A percentile compares a stretch with the other conserved stretches of the same genome.
Conservation (phyloP, 805 yeast genomes). For the Peterozyma toletana region DNA sequence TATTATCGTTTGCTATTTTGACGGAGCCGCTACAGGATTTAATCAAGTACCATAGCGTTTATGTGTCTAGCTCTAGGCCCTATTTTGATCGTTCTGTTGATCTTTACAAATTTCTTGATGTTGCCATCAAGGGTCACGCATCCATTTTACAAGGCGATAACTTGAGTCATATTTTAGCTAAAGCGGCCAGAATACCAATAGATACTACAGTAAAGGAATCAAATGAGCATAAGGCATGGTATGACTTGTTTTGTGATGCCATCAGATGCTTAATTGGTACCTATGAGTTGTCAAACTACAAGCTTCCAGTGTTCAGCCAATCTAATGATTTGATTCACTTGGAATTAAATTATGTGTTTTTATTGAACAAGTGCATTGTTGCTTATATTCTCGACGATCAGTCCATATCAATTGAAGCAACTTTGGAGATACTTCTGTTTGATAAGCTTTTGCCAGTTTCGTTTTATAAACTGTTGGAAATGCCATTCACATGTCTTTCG, state of each 20-base stretch:
- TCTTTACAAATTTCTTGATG: constrained; percentile 1
- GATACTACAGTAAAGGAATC: no score
- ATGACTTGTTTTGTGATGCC: neutral
- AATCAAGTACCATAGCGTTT: constrained; percentile 17
- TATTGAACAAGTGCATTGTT: constrained; percentile 5
- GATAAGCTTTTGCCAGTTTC: no score
- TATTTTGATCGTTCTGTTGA: neutral
- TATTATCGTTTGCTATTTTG: constrained; percentile 31
- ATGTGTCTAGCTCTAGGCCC: constrained; percentile 10
- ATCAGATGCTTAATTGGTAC: constrained; percentile 5
- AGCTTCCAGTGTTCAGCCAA: neutral
- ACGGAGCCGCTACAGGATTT: constrained; percentile 31
- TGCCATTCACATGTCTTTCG: constrained; percentile 7
- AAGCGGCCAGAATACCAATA: neutral
- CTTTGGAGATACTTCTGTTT: no score
- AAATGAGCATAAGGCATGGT: neutral
- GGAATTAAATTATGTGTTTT: constrained; percentile 1
- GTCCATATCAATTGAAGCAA: no score
- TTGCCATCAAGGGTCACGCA: constrained; percentile 9
- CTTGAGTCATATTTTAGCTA: constrained; percentile 2
- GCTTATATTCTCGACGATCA: constrained; percentile 1
- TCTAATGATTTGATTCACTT: neutral
- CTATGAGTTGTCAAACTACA: neutral
- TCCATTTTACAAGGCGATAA: constrained; percentile 2
- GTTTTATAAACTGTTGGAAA: no score